Evolutionary conservation across 306 rosid species (phyloP).

Genomic region (Malus fusca): DNA sequence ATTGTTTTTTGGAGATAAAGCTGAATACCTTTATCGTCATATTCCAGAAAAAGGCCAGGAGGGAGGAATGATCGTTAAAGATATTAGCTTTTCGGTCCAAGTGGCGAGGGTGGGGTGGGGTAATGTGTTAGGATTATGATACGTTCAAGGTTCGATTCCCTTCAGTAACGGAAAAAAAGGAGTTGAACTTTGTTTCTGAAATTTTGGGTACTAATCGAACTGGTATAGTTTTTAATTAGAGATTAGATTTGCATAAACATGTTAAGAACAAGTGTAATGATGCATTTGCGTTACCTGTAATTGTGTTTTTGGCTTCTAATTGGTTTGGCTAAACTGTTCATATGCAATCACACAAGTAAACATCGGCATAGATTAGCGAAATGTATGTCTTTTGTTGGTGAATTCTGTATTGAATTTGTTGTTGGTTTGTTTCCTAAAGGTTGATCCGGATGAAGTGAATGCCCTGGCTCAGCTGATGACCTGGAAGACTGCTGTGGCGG

Average conservation of each 20-base stretch:
- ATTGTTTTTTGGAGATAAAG: neutral
- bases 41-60: neutral
- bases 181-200: neutral
- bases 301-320: neutral
- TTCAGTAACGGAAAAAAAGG: no score
- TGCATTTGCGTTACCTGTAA: neutral
- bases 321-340: neutral
- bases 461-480: slow-evolving; percentile 67
- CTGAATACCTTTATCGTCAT: neutral
- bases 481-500: slow-evolving; percentile 66
- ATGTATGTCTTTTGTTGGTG: neutral
- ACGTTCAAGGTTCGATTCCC: neutral
- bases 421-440: slow-evolving; percentile 22
- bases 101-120: neutral
- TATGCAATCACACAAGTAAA: neutral
- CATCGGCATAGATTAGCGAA: neutral
- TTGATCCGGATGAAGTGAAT: slow-evolving; percentile 67
- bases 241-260: neutral
- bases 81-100: no score
- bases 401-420: neutral
- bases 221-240: neutral
- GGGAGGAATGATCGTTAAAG: neutral
- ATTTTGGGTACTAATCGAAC: neutral
- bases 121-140: no score
- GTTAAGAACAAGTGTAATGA: neutral